phyloP scores from a whole-genome alignment of 1,284 basidiomycete species.

The Moesziomyces parantarcticus region DNA sequence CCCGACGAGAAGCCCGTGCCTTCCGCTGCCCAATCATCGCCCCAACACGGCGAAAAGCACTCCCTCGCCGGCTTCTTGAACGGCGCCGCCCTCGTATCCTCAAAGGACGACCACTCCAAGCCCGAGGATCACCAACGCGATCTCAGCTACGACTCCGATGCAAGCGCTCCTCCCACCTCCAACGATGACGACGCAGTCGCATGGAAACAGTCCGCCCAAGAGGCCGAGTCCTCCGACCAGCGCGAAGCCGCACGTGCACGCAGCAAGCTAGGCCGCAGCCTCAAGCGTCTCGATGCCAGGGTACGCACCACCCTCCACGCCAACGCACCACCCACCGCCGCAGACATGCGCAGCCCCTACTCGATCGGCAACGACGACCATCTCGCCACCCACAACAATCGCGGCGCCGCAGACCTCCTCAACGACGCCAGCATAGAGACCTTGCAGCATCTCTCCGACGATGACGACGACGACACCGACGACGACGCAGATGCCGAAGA shows the following conservation, averaged over 20 bases:
- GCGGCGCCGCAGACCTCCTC: conserved; percentile 35
- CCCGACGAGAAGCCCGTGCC: neutral
- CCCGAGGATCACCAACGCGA: conserved; percentile 21
- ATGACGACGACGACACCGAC: conserved; percentile 18
- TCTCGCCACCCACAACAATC: conserved; percentile 14
- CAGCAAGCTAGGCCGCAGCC: conserved; percentile 19
- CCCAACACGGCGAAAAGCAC: conserved; percentile 3
- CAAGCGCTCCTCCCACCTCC: neutral
- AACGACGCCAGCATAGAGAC: conserved; percentile 42
- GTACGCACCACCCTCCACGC: conserved; percentile 23
- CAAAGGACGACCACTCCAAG: conserved; percentile 24
- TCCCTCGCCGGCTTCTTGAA: conserved; percentile 29
- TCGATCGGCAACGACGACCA: conserved; percentile 39
- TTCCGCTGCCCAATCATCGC: neutral
- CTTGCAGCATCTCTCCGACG: conserved; percentile 25
- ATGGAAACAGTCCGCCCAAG: conserved; percentile 23
- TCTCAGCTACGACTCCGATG: neutral
- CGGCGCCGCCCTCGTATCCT: conserved; percentile 33
- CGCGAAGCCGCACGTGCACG: conserved; percentile 12
- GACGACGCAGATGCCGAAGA: conserved; percentile 3
- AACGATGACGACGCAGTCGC: conserved; percentile 14
- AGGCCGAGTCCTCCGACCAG: conserved; percentile 29
- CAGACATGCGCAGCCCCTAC: conserved; percentile 34
- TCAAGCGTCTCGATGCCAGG: conserved; percentile 38
- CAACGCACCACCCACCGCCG: conserved; percentile 34